Conservation (phyloP, 73 alveolate species). For the Paramecium pentaurelia region DNA sequence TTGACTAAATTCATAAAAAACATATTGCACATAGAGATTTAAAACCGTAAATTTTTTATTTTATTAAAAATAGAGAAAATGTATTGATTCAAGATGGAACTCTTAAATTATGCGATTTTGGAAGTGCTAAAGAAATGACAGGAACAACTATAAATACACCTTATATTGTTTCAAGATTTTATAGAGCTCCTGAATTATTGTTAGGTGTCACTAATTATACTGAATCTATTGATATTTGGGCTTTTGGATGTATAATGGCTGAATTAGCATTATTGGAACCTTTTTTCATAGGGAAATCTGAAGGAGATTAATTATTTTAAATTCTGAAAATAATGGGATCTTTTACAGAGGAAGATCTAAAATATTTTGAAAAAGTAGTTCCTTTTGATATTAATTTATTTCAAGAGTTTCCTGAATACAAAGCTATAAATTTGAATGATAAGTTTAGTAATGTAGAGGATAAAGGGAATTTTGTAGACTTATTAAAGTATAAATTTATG, state of each 20-base stretch:
- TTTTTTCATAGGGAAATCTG: constrained; percentile 72
- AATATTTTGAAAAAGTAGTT: not conserved
- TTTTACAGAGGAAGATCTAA: constrained; percentile 49
- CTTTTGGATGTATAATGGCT: constrained; percentile 80
- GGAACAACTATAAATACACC: constrained; percentile 68
- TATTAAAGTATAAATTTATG: not conserved
- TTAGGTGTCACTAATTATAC: constrained; percentile 70
- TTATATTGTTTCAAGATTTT: constrained; percentile 74
- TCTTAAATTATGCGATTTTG: constrained; percentile 85
- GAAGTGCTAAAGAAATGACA: constrained; percentile 71
- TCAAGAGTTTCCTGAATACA: constrained; percentile 30
- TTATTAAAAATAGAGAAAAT: not conserved
- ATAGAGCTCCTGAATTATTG: constrained; percentile 90
- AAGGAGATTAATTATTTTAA: constrained; percentile 64
- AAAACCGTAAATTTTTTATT: constrained; percentile 41
- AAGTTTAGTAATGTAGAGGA: constrained; percentile 31
- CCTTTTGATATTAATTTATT: not conserved
- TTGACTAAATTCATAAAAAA: constrained; percentile 35
- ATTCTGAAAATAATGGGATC: constrained; percentile 67
- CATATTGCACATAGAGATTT: constrained; percentile 53
- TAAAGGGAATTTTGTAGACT: constrained; percentile 37
- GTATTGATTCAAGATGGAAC: constrained; percentile 48
- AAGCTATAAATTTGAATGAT: not conserved
- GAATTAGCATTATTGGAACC: constrained; percentile 75
- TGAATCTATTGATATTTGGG: constrained; percentile 81